Evolutionary conservation across 164 flowering plant species (phyloP), one percentile per base, ranked within the genome.

Genomic region (Kalanchoe fedtschenkoi): DNA sequence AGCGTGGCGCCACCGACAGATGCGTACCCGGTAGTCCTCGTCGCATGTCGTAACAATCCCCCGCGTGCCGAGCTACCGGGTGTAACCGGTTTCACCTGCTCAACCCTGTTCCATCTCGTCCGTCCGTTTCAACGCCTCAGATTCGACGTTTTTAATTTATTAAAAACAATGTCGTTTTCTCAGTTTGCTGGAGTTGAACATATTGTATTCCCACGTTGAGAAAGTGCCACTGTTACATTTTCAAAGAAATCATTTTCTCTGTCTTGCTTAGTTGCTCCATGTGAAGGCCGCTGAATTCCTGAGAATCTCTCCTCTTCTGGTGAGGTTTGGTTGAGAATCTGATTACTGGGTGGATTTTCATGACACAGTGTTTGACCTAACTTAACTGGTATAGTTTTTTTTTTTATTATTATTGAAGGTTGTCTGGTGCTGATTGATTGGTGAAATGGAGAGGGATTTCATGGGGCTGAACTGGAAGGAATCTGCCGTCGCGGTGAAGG

Each of bases 381-480:
- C 55, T 47, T 16, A 16, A 24, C 26, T 2, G 28, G 5, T 51
- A 10, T 26, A 24, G 21, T 2, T 47, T 21, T 47, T 29, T 26
- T 51, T 1, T 19, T 44, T 44, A 26, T 19, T 51, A 19, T 28
- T 51, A 24, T 4, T 51, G 17, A 13, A 26, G 17, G 32, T 26
- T 62, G 47, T 38, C 11, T 51, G 30, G 32, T 5, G 24, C 13
- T 47, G 29, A 47, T 22, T 47, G 54, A 62, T 34, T 56, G 46
- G 19, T 29, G 15, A 54, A 34, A 82, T 83, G 88, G 88, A 80
- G 75, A 77, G 80, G 64, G 83, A 80, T 65, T 83, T 83, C 61
- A 10, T 83, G 74, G 85, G 85, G 35, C 54, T 83, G 81, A 72
- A 64, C 67, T 66, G 62, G 9, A 79, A 70, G 61, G 73, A 74